Base-by-base conservation (phyloP, 495 filamentous ascomycete species). In the Baudoinia panamericana region DNA sequence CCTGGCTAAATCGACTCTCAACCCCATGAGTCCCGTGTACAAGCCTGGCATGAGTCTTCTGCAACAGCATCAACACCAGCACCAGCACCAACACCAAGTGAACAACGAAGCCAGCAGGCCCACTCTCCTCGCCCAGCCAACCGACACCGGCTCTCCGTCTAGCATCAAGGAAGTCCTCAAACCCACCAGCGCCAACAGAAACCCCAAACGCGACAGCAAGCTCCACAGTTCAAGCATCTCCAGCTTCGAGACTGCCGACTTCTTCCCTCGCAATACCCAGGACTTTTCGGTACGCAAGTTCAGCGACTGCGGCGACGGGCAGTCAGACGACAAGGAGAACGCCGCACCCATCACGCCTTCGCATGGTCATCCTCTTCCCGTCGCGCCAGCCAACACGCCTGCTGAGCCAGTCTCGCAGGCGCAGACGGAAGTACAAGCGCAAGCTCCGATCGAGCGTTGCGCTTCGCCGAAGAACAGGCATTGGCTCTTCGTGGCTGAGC, bases 251-350 rank as follows among this genome's bases (percentile, higher is more conserved):
- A 63, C 60, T 2, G 50, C 50, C 30, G 59, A 62, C 48, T 63
- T 63, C 57, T 63, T 63, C 41, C 60, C 60, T 11, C 48, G 31
- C 24, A 58, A 62, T 41, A 55, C 59, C 1, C 35, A 49, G 30
- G 60, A 63, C 22, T 56, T 59, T 36, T 60, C 59, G 0, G 48
- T 52, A 9, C 29, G 55, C 48, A 35, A 51, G 43, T 30, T 46
- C 31, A 36, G 36, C 5, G 43, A 41, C 16, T 21, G 24, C 3
- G 29, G 27, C 9, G 15, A 19, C 10, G 24, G 29, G 4, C 12
- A n/a, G 6, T 37, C 36, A 5, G 43, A 29, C 18, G 43, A 31
- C 33, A 51, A 46, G 21, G 48, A 43, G 37, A 46, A 51, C 17
- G 15, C 23, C 13, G 15, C 12, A 7, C 43, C 43, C 2, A 24